Conservation (phyloP, 768 basidiomycete species). For the Psilocybe subaeruginosa region DNA sequence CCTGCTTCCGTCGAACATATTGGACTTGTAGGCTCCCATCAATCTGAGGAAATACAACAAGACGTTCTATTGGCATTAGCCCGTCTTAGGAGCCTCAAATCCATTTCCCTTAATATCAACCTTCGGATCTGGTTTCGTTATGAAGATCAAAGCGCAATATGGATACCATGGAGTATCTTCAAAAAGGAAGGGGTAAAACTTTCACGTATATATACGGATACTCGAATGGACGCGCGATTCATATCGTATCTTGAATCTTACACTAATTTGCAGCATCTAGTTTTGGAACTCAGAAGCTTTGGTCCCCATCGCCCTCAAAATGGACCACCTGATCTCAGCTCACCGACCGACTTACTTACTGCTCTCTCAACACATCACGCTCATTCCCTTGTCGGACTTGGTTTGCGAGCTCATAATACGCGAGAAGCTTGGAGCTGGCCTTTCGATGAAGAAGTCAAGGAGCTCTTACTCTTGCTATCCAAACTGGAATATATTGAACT, state of each 20-base stretch:
- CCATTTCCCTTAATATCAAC: neutral
- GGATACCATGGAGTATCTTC: neutral
- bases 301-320: neutral
- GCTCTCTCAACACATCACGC: neutral
- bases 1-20: neutral
- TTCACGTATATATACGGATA: neutral
- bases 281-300: neutral
- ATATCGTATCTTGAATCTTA: neutral
- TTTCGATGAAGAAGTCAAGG: neutral
- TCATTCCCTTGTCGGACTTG: neutral
- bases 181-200: neutral
- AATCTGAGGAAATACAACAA: neutral
- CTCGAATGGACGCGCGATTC: neutral
- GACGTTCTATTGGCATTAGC: neutral
- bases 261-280: neutral
- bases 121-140: slow-evolving; percentile 21
- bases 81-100: neutral
- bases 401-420: neutral
- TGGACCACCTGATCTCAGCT: neutral
- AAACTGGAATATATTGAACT: slow-evolving; percentile 1
- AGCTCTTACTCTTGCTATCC: neutral
- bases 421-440: neutral
- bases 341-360: neutral
- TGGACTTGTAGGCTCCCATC: neutral
- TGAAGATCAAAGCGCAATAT: neutral